A percentile compares a stretch with the other conserved stretches of the same genome.
Conservation (phyloP, 768 basidiomycete species). For the Chalciporus pseudorubinellus region DNA sequence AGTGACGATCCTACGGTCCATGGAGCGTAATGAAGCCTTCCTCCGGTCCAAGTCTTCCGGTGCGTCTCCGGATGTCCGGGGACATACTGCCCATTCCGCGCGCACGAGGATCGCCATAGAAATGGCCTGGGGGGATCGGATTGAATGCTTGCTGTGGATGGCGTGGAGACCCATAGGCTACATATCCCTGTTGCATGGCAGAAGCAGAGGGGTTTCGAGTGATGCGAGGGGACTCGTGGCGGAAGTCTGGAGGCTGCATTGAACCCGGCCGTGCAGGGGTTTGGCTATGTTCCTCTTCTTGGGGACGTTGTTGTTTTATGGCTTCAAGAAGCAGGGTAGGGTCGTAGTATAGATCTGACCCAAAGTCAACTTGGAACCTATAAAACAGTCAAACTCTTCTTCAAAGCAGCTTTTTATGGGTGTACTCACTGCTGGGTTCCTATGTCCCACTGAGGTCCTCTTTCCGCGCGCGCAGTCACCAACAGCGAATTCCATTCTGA, state of each 20-base stretch:
- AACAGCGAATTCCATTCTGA: slow-evolving; percentile 86
- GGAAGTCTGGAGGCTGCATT: slow-evolving; percentile 35
- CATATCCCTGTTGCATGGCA: slow-evolving; percentile 26
- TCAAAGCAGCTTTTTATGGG: neutral
- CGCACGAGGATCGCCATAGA: slow-evolving; percentile 36
- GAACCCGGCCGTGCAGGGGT: slow-evolving; percentile 19
- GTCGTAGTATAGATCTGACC: slow-evolving; percentile 73
- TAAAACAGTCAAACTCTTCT: neutral
- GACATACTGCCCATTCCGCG: slow-evolving; percentile 38
- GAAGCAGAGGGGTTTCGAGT: slow-evolving; percentile 30
- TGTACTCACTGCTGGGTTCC: slow-evolving; percentile 76
- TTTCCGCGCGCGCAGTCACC: slow-evolving; percentile 71
- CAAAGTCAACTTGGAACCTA: slow-evolving; percentile 75
- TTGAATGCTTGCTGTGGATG: slow-evolving; percentile 34
- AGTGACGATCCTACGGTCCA: slow-evolving; percentile 16
- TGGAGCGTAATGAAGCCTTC: slow-evolving; percentile 35
- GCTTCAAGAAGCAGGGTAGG: slow-evolving; percentile 57
- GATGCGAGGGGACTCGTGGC: slow-evolving; percentile 35
- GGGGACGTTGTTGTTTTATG: slow-evolving; percentile 37
- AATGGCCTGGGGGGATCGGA: slow-evolving; percentile 40
- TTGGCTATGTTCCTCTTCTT: slow-evolving; percentile 28
- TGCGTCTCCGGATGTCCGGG: slow-evolving; percentile 33
- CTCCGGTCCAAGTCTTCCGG: slow-evolving; percentile 30
- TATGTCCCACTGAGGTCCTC: slow-evolving; percentile 87
- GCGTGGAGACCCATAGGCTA: slow-evolving; percentile 28